Evolutionary conservation across 176 grass and related monocot genomes (phyloP).

Genomic region (Juncus inflexus): DNA sequence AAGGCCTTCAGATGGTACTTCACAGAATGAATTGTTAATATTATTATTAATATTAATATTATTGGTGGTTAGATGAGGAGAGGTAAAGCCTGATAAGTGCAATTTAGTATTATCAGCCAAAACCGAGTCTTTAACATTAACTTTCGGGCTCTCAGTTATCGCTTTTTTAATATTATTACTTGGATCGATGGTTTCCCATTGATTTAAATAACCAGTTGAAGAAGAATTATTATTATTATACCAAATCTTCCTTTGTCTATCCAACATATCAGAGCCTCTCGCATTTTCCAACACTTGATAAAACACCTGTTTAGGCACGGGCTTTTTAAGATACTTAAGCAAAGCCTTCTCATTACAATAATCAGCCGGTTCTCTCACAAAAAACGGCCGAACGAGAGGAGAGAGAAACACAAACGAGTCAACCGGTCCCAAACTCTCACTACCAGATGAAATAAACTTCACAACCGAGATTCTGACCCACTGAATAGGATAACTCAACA

Average conservation of each 20-base stretch:
- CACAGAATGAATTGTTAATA: conserved; percentile 46
- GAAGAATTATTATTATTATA: conserved; percentile 24
- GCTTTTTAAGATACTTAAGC: conserved; percentile 69
- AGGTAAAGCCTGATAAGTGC: conserved; percentile 50
- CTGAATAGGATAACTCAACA: conserved; percentile 80
- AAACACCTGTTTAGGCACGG: conserved; percentile 72
- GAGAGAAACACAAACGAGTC: conserved; percentile 90
- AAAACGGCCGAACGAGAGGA: conserved; percentile 62
- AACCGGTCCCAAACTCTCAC: conserved; percentile 73
- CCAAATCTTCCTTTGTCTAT: conserved; percentile 54
- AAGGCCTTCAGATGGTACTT: conserved; percentile 79
- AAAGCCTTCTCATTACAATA: conserved; percentile 67
- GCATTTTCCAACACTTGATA: conserved; percentile 82
- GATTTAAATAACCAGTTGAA: conserved; percentile 28
- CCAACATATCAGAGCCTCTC: conserved; percentile 49
- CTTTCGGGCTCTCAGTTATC: conserved; percentile 17
- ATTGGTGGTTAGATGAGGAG: conserved; percentile 53
- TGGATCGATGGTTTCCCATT: conserved; percentile 46
- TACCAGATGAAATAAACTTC: conserved; percentile 68
- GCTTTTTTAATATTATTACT: conserved; percentile 19
- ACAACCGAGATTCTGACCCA: conserved; percentile 90
- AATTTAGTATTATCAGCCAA: conserved; percentile 45
- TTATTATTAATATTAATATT: conserved; percentile 13
- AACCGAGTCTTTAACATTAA: conserved; percentile 50
- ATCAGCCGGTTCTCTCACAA: conserved; percentile 72